Evolutionary conservation across 306 rosid species (phyloP).

Genomic region (Ormosia emarginata): DNA sequence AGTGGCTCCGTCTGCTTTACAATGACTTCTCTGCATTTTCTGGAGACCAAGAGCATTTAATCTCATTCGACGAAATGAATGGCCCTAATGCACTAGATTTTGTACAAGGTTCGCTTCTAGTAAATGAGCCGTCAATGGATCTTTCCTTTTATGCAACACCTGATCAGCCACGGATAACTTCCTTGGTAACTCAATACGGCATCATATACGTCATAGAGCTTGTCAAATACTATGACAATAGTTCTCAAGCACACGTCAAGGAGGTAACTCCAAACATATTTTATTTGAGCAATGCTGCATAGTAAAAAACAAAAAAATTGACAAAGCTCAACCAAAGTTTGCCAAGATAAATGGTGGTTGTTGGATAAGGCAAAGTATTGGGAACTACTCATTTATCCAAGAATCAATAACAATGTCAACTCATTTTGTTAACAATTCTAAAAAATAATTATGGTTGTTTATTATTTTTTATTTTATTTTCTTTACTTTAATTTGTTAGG

Average conservation of each 20-base stretch:
- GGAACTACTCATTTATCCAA: no score
- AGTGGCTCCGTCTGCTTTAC: constrained; percentile 61
- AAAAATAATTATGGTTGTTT: no score
- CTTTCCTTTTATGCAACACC: constrained; percentile 52
- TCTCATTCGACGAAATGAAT: constrained; percentile 24
- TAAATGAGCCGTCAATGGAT: constrained; percentile 39
- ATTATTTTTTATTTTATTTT: no score
- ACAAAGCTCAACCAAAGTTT: no score
- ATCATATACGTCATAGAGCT: constrained; percentile 51
- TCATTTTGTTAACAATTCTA: no score
- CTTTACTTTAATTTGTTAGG: no score
- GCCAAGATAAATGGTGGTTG: no score
- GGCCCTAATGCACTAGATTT: constrained; percentile 31
- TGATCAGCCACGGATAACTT: constrained; percentile 43
- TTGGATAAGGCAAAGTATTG: no score
- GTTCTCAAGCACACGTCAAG: background rate
- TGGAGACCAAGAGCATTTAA: constrained; percentile 61
- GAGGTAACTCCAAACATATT: constrained; percentile 35
- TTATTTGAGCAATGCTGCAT: background rate
- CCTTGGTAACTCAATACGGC: constrained; percentile 46
- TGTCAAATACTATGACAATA: constrained; percentile 44
- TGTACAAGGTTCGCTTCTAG: constrained; percentile 58
- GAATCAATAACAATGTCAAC: no score
- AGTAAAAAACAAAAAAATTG: no score
- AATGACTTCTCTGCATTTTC: constrained; percentile 44